Base-by-base conservation (phyloP, 2,329 filamentous ascomycete genomes). In the Cordyceps tenuipes region DNA sequence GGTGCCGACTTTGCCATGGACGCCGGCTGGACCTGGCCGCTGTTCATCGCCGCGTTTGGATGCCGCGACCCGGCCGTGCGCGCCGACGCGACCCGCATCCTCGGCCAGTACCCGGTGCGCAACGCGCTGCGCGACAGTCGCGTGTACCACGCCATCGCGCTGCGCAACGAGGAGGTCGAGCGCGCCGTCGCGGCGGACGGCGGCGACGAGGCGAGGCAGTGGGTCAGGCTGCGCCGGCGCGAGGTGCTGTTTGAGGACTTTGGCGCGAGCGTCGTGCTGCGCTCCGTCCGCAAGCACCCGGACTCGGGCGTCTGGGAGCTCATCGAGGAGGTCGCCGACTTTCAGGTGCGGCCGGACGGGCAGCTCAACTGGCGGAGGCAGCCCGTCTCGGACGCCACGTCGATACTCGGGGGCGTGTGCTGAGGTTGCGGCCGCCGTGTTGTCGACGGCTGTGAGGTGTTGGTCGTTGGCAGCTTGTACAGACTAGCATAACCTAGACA, bases 1-100 rank as follows among this genome's bases (percentile, higher is more conserved):
- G 74, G 65, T 60, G 73, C 72, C n/a, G 69, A 69, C 55, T 78
- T 79, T 61, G 71, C 76, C 0, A 75, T 79, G 73, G 76, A 79
- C 61, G 72, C 75, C 2, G 77, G 77, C 0, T 76, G 75, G 66
- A 76, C 75, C 7, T 76, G 76, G 75, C 75, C 75, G 0, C 66
- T 79, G 4, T 75, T 77, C 26, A 64, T 77, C 5, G 70, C 73
- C 3, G 68, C 76, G 0, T 74, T 76, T 65, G 73, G 71, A 7
- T 78, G 75, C 50, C 71, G 75, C 8, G 73, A 77, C 52, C 66
- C 68, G 3, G 62, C 65, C 0, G 72, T 79, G 5, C 68, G 75
- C 13, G 70, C 71, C 6, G 73, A 77, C 5, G 71, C 77, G 8
- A 71, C 75, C 15, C 68, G 71, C 9, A 73, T 79, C 19, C 66